These are phyloP conservation scores for Triticum dicoccoides DNA, from an alignment of 176 grass and related monocot species.

Conservation along the genomic window DNA sequence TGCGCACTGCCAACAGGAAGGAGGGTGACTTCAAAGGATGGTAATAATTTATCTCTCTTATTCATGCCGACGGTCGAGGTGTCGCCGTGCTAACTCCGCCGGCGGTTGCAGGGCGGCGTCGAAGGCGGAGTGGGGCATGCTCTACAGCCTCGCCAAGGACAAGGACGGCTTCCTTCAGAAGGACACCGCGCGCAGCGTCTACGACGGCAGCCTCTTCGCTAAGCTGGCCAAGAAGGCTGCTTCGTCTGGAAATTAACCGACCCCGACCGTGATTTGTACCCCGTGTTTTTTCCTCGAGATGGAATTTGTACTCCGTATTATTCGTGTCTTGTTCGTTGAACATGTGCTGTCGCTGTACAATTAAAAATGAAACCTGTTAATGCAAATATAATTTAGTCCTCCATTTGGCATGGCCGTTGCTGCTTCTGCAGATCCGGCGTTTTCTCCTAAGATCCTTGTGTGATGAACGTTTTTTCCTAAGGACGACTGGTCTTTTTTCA, in stretches of 20 bases:
- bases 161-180: conserved; percentile 65
- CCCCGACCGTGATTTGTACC: too few species aligned
- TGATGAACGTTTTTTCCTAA: not conserved
- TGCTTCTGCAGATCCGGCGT: not conserved
- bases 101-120: conserved; percentile 35
- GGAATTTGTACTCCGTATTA: not conserved
- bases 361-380: not conserved
- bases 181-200: conserved; percentile 40
- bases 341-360: not conserved
- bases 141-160: conserved; percentile 51
- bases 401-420: not conserved
- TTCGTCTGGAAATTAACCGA: not conserved
- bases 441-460: not conserved
- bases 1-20: conserved; percentile 46
- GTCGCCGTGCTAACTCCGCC: not conserved
- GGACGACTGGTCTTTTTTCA: not conserved
- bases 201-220: conserved; percentile 62
- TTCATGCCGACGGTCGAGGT: not conserved
- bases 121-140: conserved; percentile 45
- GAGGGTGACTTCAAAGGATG: conserved; percentile 43
- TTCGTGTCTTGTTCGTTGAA: not conserved
- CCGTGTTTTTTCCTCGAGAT: not conserved
- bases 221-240: conserved; percentile 26
- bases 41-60: conserved; percentile 11
- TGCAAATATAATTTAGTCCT: not conserved